These are phyloP conservation scores for Eucalyptus polyanthemos DNA, from an alignment of 345 rosid genomes.

Conservation along the genomic window DNA sequence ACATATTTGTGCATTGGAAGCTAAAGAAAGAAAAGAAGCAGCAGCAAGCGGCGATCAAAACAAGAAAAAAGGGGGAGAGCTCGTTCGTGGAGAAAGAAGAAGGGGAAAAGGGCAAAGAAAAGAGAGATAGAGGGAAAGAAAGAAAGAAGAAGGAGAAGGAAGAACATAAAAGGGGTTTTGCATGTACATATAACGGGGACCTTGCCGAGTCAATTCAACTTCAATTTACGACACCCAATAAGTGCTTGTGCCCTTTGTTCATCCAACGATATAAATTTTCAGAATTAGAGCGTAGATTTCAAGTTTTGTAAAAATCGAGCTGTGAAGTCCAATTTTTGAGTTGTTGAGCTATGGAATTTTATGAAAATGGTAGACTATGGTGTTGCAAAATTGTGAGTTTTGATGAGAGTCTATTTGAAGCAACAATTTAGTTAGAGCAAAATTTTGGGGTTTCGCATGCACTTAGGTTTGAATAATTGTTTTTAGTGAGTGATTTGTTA, in stretches of 20 bases:
- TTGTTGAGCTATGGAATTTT: too few relatives aligned
- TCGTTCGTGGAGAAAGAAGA: too few relatives aligned
- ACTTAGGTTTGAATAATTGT: neutral
- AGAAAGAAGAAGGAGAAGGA: too few relatives aligned
- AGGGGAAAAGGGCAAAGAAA: too few relatives aligned
- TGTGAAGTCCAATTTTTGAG: accelerated
- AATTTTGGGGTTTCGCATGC: accelerated
- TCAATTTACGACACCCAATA: accelerated
- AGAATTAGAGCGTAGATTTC: accelerated
- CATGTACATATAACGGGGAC: accelerated
- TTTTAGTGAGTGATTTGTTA: neutral
- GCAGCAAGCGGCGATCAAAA: too few relatives aligned
- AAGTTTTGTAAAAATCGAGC: neutral
- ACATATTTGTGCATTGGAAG: too few relatives aligned
- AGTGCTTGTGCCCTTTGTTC: neutral
- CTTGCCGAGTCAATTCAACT: neutral
- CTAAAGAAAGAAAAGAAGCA: neutral
- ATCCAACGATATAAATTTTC: accelerated
- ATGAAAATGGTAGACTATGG: too few relatives aligned
- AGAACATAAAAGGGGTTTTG: neutral
- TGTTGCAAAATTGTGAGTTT: too few relatives aligned
- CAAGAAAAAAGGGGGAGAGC: too few relatives aligned
- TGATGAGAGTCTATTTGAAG: accelerated
- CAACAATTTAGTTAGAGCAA: accelerated
- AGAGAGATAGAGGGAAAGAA: too few relatives aligned